Base-by-base conservation (phyloP, 2,329 filamentous ascomycete species). In the Aspergillus udagawae region DNA sequence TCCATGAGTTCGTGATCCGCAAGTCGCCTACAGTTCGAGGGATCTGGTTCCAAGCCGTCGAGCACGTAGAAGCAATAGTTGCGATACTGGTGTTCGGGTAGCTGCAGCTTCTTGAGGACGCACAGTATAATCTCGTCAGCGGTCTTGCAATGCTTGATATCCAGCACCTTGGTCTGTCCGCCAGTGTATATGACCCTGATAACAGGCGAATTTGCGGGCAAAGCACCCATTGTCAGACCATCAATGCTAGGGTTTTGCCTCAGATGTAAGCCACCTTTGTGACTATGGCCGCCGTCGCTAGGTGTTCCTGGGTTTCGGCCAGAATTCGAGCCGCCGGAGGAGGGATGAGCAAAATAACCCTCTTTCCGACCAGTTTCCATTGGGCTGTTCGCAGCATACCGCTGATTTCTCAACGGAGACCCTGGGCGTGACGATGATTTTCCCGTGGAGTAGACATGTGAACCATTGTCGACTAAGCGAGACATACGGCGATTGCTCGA, bases 51-150 rank as follows among this genome's bases (percentile, higher is more conserved):
- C 42, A 91, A 80, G 52, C 92, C 93, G 63, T 91, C 88, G 57
- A 97, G 81, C 1, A 96, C 88, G 80, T 94, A 97, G 77, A 99
- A 97, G 78, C 92, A 97, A 77, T 96, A 97, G 69, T 95, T 96
- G 67, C 92, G 86, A 71, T 94, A 90, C 68, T 97, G 92, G 61
- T 93, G 90, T 70, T 96, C 92, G 23, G 92, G 90, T 29, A 96
- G 82, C 44, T 87, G 86, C 62, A 96, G 90, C 73, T 97, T 97
- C 64, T 89, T 86, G 48, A 97, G 77, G 0, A 94, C 96, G 59
- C 91, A 89, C 49, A 92, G 83, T 80, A 97, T 93, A 53, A 97
- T 90, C 64, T 97, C 92, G 68, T 97, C 94, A 59, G 91, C 90
- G 4, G 89, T 94, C 69, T 87, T 92, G 81, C 92, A 97, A 63